Percentiles rank a stretch among this genome's conserved stretches.
phyloP scores from a whole-genome alignment of 805 yeast genomes.

The Scheffersomyces stipitis region DNA sequence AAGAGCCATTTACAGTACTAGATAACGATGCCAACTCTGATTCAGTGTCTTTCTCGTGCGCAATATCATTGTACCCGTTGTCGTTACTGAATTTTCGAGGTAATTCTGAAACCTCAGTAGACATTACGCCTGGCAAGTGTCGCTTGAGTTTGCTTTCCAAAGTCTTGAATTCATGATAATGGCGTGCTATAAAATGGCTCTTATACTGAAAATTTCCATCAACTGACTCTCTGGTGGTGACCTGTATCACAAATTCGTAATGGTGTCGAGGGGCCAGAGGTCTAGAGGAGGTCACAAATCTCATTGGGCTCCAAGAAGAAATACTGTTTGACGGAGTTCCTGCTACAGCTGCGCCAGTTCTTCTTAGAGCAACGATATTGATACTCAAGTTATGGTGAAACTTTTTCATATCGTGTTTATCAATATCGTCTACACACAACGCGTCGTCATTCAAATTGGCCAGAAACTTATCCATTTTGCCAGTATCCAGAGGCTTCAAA shows the following conservation, averaged over 20 bases:
- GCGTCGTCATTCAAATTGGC: neutral
- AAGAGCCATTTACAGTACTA: neutral
- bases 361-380: conserved; percentile 67
- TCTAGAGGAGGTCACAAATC: conserved; percentile 4
- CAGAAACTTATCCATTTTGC: conserved; percentile 32
- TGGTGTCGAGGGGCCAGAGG: conserved; percentile 18
- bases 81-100: conserved; percentile 54
- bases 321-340: no score
- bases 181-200: conserved; percentile 52
- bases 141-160: conserved; percentile 53
- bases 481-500: conserved; percentile 36
- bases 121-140: conserved; percentile 62
- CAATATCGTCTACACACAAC: conserved; percentile 1
- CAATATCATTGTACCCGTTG: conserved; percentile 20
- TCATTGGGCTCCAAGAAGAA: conserved; percentile 17
- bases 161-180: conserved; percentile 66
- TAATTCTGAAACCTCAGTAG: conserved; percentile 53
- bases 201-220: conserved; percentile 10
- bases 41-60: conserved; percentile 11
- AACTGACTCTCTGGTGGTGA: conserved; percentile 29
- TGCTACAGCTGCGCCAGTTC: conserved; percentile 6
- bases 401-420: conserved; percentile 25
- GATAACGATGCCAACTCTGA: conserved; percentile 12
- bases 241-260: conserved; percentile 51
- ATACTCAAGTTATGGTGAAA: conserved; percentile 58